Conservation (phyloP, 2,329 filamentous ascomycete species). For the Fusarium sp. region DNA sequence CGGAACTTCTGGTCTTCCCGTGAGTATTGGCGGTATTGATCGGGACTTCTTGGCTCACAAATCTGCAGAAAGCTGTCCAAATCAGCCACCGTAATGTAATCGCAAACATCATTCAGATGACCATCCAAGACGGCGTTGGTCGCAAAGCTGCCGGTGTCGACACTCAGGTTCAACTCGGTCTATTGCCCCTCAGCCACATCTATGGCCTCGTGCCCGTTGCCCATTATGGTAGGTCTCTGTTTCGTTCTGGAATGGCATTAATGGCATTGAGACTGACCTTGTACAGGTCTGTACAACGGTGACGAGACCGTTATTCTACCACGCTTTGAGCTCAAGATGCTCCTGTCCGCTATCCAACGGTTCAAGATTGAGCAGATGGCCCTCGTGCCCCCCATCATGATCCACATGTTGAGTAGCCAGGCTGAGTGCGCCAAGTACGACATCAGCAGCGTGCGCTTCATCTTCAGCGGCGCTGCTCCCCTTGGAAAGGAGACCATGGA, state of each 20-base stretch:
- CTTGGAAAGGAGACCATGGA: constrained; percentile 76
- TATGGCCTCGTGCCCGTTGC: constrained; percentile 80
- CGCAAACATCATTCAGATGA: constrained; percentile 76
- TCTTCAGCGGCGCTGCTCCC: constrained; percentile 82
- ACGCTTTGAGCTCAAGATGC: constrained; percentile 79
- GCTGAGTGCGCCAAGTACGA: constrained; percentile 72
- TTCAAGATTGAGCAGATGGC: constrained; percentile 76
- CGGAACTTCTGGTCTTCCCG: constrained; percentile 82
- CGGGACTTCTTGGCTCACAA: constrained; percentile 3
- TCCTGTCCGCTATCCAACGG: constrained; percentile 72
- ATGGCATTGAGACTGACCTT: constrained; percentile 50
- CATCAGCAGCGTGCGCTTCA: constrained; percentile 70
- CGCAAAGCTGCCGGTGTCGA: constrained; percentile 52
- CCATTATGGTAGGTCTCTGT: constrained; percentile 21
- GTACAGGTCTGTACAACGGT: constrained; percentile 71
- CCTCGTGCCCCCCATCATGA: constrained; percentile 83
- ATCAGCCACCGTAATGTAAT: constrained; percentile 85
- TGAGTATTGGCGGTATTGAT: constrained; percentile 50
- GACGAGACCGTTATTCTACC: constrained; percentile 79
- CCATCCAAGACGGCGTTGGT: constrained; percentile 55
- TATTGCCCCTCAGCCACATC: constrained; percentile 86
- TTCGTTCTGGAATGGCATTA: not conserved
- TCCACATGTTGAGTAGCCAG: constrained; percentile 75
- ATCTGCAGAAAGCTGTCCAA: constrained; percentile 80
- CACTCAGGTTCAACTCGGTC: constrained; percentile 67